Evolutionary conservation across 2,329 filamentous ascomycete genomes (phyloP), one percentile per base, ranked within the genome.

Genomic region (Dryadomyces quercivorus): DNA sequence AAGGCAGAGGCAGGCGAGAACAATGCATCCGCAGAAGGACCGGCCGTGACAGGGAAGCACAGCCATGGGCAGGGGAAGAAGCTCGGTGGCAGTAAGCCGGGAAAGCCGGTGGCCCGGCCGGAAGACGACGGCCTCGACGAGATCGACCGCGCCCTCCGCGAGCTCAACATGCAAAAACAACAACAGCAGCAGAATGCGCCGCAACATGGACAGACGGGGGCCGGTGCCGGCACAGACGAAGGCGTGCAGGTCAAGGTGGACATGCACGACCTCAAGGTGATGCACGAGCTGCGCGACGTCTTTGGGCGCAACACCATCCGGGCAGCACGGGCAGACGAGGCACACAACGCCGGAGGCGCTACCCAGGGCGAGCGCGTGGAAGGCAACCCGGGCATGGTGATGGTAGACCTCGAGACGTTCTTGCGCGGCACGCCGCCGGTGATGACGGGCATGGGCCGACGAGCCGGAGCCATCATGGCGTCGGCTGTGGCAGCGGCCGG

Each of bases 231-330:
- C 16, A 13, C 12, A 15, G 20, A 10, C 20, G 42, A 20, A 20
- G 22, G 22, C 4, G 10, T n/a, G 6, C 51, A 22, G 7, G 66
- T 81, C 2, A 66, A 69, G 34, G 72, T 80, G 62, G 77, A 77
- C 61, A 80, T 84, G 0, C 79, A 86, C 60, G 81, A 90, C 61
- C 77, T 98, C 12, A 91, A 92, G 65, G 88, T 88, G 8, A 76
- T 85, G 40, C 95, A 95, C 63, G 93, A 98, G 71, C 96, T 98
- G 89, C 85, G 77, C 51, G 72, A 70, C 34, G 67, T 82, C 2
- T 82, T 77, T 66, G 80, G 75, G 7, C 72, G 71, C 59, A 80
- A 74, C 54, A 78, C 72, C 63, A 85, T 76, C 67, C 80, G 72
- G 63, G 76, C 72, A 1, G 77, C 73, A 9, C 65, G 72, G 16